phyloP scores from a whole-genome alignment of 2,329 filamentous ascomycete genomes.

The Parascedosporium putredinis region DNA sequence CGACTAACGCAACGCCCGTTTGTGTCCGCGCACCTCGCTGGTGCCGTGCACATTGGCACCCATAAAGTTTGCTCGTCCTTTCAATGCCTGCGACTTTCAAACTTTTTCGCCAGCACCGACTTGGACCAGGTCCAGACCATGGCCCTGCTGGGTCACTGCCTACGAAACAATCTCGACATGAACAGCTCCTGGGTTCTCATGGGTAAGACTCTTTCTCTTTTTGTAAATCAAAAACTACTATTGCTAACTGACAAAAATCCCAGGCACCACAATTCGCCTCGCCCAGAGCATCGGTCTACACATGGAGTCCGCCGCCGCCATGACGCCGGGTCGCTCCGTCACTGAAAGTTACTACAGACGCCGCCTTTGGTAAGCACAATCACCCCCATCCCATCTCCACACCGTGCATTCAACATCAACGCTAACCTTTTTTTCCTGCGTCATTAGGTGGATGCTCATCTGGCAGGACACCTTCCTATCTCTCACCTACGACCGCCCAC shows the following conservation, averaged over 20 bases:
- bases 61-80: conserved; percentile 5
- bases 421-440: not conserved
- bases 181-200: conserved; percentile 5
- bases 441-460: conserved; percentile 5
- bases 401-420: not conserved
- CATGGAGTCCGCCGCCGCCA: not conserved
- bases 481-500: conserved; percentile 1
- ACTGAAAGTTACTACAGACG: not conserved
- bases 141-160: conserved; percentile 4
- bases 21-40: too few species aligned
- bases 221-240: not conserved
- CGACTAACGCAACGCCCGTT: too few species aligned
- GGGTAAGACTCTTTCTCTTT: not conserved
- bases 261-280: not conserved
- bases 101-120: conserved; percentile 1
- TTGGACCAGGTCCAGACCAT: conserved; percentile 4
- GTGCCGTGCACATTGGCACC: too few species aligned
- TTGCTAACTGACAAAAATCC: not conserved
- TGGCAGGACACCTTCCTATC: conserved; percentile 6
- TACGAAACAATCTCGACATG: conserved; percentile 7
- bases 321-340: not conserved
- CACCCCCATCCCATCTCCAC: not conserved
- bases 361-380: not conserved
- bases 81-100: conserved; percentile 4
- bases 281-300: conserved; percentile 6